Conservation (phyloP, 169 alveolate species). For the Plasmodium relictum region DNA sequence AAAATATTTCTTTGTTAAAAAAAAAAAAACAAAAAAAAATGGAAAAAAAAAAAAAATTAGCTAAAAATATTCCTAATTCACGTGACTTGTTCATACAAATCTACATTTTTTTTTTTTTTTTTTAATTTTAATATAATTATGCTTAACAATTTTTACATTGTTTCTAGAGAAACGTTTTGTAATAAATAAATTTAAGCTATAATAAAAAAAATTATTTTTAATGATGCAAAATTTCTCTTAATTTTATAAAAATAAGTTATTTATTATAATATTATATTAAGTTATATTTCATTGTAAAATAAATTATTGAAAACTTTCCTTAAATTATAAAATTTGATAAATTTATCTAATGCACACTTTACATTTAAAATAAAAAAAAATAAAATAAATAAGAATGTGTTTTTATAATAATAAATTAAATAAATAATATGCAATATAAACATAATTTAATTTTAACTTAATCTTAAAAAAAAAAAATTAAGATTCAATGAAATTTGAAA, state of each 20-base stretch:
- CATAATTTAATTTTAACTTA: slow-evolving; percentile 7
- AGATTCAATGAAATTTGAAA: slow-evolving; percentile 60
- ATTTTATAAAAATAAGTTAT: slow-evolving; percentile 45
- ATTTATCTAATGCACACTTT: slow-evolving; percentile 16
- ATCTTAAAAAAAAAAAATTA: slow-evolving; percentile 24
- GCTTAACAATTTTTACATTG: slow-evolving; percentile 6
- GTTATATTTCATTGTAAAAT: slow-evolving; percentile 39
- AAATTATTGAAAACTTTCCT: slow-evolving; percentile 28
- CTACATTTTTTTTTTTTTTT: slow-evolving; percentile 13
- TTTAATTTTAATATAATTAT: neutral
- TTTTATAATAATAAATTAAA: slow-evolving; percentile 10
- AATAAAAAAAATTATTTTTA: too few relatives aligned
- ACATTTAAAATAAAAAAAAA: neutral
- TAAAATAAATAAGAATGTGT: slow-evolving; percentile 1
- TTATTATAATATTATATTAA: slow-evolving; percentile 12
- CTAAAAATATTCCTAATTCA: slow-evolving; percentile 23
- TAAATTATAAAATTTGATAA: slow-evolving; percentile 23
- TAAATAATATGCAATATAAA: neutral
- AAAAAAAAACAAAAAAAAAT: slow-evolving; percentile 3
- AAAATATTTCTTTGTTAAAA: slow-evolving; percentile 6
- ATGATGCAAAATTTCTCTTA: neutral
- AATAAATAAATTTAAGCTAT: too few relatives aligned
- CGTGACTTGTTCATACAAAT: slow-evolving; percentile 58
- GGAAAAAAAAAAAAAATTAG: slow-evolving; percentile 15
- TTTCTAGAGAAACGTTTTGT: neutral